Evolutionary conservation across 164 flowering plant species (phyloP).

Genomic region (Warburgia ugandensis): DNA sequence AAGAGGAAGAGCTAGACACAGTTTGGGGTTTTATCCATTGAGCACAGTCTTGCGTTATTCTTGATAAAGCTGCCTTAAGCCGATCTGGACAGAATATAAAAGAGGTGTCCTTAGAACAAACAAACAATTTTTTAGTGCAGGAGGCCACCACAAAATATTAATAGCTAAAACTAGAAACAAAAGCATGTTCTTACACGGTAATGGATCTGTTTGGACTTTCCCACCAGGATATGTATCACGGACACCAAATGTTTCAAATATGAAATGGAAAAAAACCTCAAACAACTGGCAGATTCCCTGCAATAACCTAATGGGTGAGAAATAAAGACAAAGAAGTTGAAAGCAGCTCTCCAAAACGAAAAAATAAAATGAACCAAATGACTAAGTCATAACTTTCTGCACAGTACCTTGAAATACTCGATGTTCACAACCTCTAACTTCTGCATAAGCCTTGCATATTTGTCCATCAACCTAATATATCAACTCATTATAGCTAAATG

Average conservation of each 20-base stretch:
- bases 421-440: slow-evolving; percentile 74
- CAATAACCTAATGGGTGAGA: slow-evolving; percentile 27
- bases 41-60: slow-evolving; percentile 83
- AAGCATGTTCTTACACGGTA: slow-evolving; percentile 31
- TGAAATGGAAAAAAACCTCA: slow-evolving; percentile 64
- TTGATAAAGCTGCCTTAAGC: slow-evolving; percentile 66
- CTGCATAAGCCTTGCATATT: slow-evolving; percentile 99
- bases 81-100: slow-evolving; percentile 44
- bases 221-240: slow-evolving; percentile 44
- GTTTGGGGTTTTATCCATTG: slow-evolving; percentile 67
- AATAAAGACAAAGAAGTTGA: slow-evolving; percentile 19
- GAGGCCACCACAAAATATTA: neutral
- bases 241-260: slow-evolving; percentile 77
- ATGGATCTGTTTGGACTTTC: slow-evolving; percentile 41
- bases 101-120: neutral
- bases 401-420: slow-evolving; percentile 96
- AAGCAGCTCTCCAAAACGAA: neutral
- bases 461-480: slow-evolving; percentile 74
- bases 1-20: slow-evolving; percentile 29
- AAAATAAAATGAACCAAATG: neutral
- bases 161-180: too few relatives aligned
- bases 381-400: neutral
- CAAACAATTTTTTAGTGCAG: neutral
- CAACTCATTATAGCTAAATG: slow-evolving; percentile 10
- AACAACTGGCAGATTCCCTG: slow-evolving; percentile 96